A percentile compares a stretch with the other conserved stretches of the same genome.
These are phyloP conservation scores for Stephanodiscus minutulus DNA, from an alignment of 108 stramenopile genomes.

Conservation along the genomic window DNA sequence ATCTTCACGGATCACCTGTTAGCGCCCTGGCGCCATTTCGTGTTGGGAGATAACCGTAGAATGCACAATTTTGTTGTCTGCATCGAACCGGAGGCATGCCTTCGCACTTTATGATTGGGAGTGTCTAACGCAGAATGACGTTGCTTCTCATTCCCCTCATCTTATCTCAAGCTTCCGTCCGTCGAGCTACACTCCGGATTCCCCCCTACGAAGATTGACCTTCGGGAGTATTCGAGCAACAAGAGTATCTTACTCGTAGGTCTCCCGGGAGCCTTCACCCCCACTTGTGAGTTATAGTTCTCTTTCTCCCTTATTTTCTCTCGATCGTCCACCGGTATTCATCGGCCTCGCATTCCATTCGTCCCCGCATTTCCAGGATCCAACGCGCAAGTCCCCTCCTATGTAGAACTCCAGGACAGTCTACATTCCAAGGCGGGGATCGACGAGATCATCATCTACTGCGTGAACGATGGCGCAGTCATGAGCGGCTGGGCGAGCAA, in stretches of 20 bases:
- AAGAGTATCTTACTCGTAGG: slow-evolving; percentile 49
- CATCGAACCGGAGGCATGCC: neutral
- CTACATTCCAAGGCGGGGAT: slow-evolving; percentile 30
- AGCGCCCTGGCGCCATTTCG: slow-evolving; percentile 20
- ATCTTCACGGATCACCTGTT: slow-evolving; percentile 1
- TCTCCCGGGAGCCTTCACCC: slow-evolving; percentile 55
- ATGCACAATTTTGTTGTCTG: neutral
- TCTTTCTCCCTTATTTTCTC: neutral
- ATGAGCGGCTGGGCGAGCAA: slow-evolving; percentile 51
- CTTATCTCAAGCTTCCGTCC: slow-evolving; percentile 34
- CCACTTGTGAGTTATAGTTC: slow-evolving; percentile 24
- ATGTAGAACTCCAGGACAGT: slow-evolving; percentile 40
- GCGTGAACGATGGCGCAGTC: slow-evolving; percentile 55
- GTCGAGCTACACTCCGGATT: slow-evolving; percentile 49
- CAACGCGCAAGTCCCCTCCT: slow-evolving; percentile 44
- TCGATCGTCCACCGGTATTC: neutral
- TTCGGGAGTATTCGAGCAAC: slow-evolving; percentile 24
- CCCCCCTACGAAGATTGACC: slow-evolving; percentile 37
- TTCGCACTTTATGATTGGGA: neutral
- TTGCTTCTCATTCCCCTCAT: neutral
- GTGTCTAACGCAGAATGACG: neutral
- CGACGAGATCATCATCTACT: slow-evolving; percentile 51
- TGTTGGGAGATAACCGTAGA: slow-evolving; percentile 22
- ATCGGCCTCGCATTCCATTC: neutral
- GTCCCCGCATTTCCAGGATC: slow-evolving; percentile 28